These are phyloP conservation scores for Prunella vulgaris DNA, from an alignment of 257 asterid genomes.

Conservation along the genomic window DNA sequence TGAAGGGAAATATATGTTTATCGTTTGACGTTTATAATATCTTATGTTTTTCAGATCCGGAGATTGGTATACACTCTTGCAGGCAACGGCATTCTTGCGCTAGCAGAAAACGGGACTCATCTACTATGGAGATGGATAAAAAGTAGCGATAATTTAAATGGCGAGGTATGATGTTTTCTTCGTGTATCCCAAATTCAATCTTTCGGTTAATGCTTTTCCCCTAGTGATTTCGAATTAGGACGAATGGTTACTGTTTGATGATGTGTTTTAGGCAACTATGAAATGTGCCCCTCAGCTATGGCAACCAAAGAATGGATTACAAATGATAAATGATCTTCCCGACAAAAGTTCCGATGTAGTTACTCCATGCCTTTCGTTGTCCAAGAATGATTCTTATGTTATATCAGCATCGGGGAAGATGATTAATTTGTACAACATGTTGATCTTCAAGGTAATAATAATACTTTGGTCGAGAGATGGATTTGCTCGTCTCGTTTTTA, in stretches of 20 bases:
- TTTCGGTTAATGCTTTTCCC: not conserved
- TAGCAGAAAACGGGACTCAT: constrained; percentile 67
- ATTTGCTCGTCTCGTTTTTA: not conserved
- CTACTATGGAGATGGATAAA: constrained; percentile 64
- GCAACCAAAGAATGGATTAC: constrained; percentile 45
- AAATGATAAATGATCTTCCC: constrained; percentile 44
- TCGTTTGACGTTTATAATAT: not conserved
- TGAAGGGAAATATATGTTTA: too few relatives aligned
- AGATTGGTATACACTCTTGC: constrained; percentile 63
- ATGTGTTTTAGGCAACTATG: constrained; percentile 46
- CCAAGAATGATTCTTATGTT: constrained; percentile 59
- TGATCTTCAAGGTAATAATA: constrained; percentile 47
- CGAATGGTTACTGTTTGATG: not conserved
- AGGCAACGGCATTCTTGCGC: constrained; percentile 59
- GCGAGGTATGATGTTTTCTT: constrained; percentile 32
- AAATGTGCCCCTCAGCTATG: constrained; percentile 45
- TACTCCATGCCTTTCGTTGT: constrained; percentile 52
- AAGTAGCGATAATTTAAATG: constrained; percentile 22
- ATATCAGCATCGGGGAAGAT: constrained; percentile 56
- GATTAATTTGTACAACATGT: constrained; percentile 46
- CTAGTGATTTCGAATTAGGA: not conserved
- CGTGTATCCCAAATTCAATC: not conserved
- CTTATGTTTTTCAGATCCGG: constrained; percentile 52
- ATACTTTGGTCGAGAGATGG: not conserved
- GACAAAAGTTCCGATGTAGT: constrained; percentile 19